Evolutionary conservation across 2,329 filamentous ascomycete genomes (phyloP), one percentile per base, ranked within the genome.

Genomic region (Davidsoniella virescens): DNA sequence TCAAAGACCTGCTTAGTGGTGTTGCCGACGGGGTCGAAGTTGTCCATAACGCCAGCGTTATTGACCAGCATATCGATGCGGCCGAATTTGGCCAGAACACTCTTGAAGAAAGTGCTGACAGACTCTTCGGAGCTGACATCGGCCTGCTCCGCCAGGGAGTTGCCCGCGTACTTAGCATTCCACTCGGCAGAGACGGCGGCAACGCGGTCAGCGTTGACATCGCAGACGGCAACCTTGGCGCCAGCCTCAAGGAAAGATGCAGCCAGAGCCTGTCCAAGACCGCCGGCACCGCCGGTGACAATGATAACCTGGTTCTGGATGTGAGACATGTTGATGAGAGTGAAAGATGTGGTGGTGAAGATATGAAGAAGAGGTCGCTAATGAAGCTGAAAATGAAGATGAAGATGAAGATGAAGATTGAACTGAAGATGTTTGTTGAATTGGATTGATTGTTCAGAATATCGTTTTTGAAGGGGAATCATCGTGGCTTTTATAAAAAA

Each of bases 11-110:
- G 61, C 52, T 64, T 63, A 17, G 70, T 64, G 47, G 70, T 59
- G 6, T 65, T 64, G 14, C 69, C 75, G 0, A 70, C 70, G 0
- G 72, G 68, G 41, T 73, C 69, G 55, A 78, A 75, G 25, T 61
- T 63, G 57, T 79, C 76, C 64, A 75, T 72, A 51, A 78, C 64
- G 29, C 70, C 75, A 10, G 75, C 75, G 52, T 73, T 75, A 61
- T 77, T 77, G 57, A 78, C 60, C 4, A 80, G 62, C 14, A 76
- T 63, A 59, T 80, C 75, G 5, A 63, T 52, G n/a, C 54, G 54
- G 50, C 57, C 55, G 41, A 61, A 60, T 17, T 55, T 56, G 4
- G 47, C 42, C 3, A 56, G 47, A 9, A 56, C 45, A 2, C 50
- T 36, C 7, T 52, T 50, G 10, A 60, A 38, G 38, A 62, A 66